These are phyloP conservation scores for Ricinus communis DNA, from an alignment of 345 rosid genomes.

Conservation along the genomic window DNA sequence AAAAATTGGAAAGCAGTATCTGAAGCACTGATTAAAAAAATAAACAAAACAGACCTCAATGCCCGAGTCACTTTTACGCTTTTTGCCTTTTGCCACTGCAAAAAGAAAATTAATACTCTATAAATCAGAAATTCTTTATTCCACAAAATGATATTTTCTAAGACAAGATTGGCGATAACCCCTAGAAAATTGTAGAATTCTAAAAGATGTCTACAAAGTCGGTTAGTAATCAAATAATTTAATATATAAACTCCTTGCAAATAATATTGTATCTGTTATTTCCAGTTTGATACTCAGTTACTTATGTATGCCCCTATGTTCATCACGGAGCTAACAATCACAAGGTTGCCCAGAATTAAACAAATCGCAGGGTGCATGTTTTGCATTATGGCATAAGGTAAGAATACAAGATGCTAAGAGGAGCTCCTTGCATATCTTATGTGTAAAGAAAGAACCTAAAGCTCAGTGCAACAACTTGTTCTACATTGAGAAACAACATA, in stretches of 20 bases:
- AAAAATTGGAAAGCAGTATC: not conserved
- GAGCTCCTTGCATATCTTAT: not conserved
- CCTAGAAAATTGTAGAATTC: not conserved
- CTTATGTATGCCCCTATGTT: not conserved
- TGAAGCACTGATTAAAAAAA: constrained; percentile 10
- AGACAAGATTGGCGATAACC: constrained; percentile 1
- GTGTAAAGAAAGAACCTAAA: not conserved
- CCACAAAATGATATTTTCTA: not conserved
- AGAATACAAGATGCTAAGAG: not conserved
- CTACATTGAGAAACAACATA: not conserved
- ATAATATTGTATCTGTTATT: not conserved
- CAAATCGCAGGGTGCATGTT: not conserved
- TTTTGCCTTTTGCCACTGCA: constrained; percentile 80
- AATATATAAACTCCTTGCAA: not conserved
- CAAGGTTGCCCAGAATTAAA: not conserved
- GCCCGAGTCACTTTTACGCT: constrained; percentile 77
- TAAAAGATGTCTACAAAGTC: not conserved
- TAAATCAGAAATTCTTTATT: constrained; percentile 11
- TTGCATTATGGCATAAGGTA: not conserved
- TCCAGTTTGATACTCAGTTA: not conserved
- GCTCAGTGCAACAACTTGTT: not conserved
- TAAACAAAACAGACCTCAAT: constrained; percentile 64
- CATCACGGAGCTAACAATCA: not conserved
- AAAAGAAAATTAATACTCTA: constrained; percentile 18
- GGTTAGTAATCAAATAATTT: not conserved